These are phyloP conservation scores for Fonsecaea pedrosoi DNA, from an alignment of 2,329 filamentous ascomycete species.

Conservation along the genomic window DNA sequence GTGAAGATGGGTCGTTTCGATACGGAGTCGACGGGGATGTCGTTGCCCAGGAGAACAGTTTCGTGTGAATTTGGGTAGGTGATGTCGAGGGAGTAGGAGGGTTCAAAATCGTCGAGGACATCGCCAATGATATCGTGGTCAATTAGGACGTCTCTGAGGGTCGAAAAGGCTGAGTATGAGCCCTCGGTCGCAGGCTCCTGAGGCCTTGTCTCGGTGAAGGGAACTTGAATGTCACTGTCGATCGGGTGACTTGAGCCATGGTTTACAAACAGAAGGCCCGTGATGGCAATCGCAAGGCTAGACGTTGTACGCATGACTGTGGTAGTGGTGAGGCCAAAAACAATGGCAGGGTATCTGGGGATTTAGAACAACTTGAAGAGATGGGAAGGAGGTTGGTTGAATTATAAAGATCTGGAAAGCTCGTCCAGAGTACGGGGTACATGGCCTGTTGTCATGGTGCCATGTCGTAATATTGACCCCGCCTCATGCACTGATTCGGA, in stretches of 20 bases:
- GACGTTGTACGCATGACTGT: constrained; percentile 15
- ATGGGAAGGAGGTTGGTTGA: not conserved
- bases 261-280: constrained; percentile 14
- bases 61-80: constrained; percentile 55
- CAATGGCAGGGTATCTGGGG: not conserved
- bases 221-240: constrained; percentile 17
- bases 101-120: constrained; percentile 66
- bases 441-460: not conserved
- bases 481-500: constrained; percentile 3
- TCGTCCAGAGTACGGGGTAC: not conserved
- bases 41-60: constrained; percentile 62
- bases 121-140: constrained; percentile 42
- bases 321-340: not conserved
- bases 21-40: constrained; percentile 53
- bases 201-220: constrained; percentile 17
- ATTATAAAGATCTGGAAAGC: not conserved
- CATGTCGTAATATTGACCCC: constrained; percentile 27
- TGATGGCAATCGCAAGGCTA: constrained; percentile 6
- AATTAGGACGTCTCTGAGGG: constrained; percentile 40
- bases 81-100: constrained; percentile 59
- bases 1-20: constrained; percentile 51
- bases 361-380: not conserved
- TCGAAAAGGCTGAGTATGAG: constrained; percentile 21
- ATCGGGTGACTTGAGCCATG: constrained; percentile 8
- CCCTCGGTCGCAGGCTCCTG: not conserved